Conservation (phyloP, 805 yeast genomes). For the Kazachstania martiniae region DNA sequence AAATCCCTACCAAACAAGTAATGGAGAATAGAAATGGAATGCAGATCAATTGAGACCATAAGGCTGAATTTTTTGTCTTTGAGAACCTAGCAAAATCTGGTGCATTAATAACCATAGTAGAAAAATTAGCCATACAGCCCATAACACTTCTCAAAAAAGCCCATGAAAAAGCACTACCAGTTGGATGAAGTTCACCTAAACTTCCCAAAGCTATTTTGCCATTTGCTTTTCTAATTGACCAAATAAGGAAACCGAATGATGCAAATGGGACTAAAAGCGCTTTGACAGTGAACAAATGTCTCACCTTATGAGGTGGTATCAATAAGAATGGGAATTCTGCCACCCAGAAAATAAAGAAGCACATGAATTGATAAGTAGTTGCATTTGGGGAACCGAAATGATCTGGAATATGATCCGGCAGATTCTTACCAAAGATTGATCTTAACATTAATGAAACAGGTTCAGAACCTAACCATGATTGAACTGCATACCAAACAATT, state of each 20-base stretch:
- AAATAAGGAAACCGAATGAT: conserved; percentile 69
- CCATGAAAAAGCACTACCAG: conserved; percentile 37
- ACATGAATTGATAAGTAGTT: conserved; percentile 60
- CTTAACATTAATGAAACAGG: conserved; percentile 69
- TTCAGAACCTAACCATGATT: conserved; percentile 75
- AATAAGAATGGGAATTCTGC: conserved; percentile 69
- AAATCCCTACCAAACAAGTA: conserved; percentile 68
- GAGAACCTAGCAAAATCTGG: conserved; percentile 79
- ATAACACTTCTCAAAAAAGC: conserved; percentile 60
- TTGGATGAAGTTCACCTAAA: conserved; percentile 12
- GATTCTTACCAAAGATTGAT: conserved; percentile 61
- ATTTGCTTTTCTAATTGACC: conserved; percentile 73
- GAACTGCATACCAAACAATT: conserved; percentile 81
- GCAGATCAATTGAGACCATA: conserved; percentile 43
- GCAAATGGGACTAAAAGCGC: conserved; percentile 73
- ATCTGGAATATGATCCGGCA: conserved; percentile 53
- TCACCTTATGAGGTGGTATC: conserved; percentile 70
- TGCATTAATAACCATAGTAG: conserved; percentile 68
- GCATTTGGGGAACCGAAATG: conserved; percentile 48
- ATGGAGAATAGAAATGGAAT: conserved; percentile 64
- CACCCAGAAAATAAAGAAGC: conserved; percentile 76
- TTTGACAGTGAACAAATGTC: conserved; percentile 77
- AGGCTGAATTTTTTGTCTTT: conserved; percentile 33
- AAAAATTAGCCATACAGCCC: conserved; percentile 71
- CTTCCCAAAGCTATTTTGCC: conserved; percentile 35